Percentiles rank a stretch among this genome's conserved stretches.
These are phyloP conservation scores for Ambrosiella beaveri DNA, from an alignment of 2,329 filamentous ascomycete species.

Conservation along the genomic window DNA sequence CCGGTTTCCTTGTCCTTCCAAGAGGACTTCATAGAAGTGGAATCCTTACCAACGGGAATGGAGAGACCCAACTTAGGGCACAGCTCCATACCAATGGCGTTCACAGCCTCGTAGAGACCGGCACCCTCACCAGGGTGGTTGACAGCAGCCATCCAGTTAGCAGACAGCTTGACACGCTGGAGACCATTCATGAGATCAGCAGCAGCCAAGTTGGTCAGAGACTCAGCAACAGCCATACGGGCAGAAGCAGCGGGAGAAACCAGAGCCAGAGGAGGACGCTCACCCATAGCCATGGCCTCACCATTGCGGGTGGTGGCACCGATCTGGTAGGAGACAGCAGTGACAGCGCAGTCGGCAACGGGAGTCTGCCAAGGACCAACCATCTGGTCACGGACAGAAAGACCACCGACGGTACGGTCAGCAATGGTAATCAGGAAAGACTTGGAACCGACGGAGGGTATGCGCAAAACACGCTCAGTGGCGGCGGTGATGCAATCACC, in stretches of 20 bases:
- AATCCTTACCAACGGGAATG: constrained; percentile 95
- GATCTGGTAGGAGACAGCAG: constrained; percentile 58
- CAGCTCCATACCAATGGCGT: constrained; percentile 81
- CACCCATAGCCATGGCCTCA: constrained; percentile 96
- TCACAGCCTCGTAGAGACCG: constrained; percentile 79
- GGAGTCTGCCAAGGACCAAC: constrained; percentile 93
- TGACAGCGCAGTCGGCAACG: constrained; percentile 86
- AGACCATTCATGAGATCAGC: constrained; percentile 53
- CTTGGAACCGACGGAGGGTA: constrained; percentile 90
- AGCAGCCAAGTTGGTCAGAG: constrained; percentile 81
- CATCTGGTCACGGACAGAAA: constrained; percentile 83
- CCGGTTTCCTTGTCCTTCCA: constrained; percentile 59
- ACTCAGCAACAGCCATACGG: constrained; percentile 90
- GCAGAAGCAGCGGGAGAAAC: constrained; percentile 83
- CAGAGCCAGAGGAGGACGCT: constrained; percentile 74
- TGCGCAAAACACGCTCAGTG: constrained; percentile 59
- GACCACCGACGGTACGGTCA: constrained; percentile 77
- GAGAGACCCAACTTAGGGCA: constrained; percentile 81
- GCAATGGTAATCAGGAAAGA: constrained; percentile 94
- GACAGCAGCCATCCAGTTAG: constrained; percentile 98
- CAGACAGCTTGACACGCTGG: constrained; percentile 68
- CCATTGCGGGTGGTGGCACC: constrained; percentile 54
- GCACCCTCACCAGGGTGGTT: constrained; percentile 85
- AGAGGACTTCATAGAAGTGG: constrained; percentile 96
- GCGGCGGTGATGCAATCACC: constrained; percentile 44